Evolutionary conservation across 208 protist species (phyloP).

Genomic region (Acanthamoeba rhysodes): DNA sequence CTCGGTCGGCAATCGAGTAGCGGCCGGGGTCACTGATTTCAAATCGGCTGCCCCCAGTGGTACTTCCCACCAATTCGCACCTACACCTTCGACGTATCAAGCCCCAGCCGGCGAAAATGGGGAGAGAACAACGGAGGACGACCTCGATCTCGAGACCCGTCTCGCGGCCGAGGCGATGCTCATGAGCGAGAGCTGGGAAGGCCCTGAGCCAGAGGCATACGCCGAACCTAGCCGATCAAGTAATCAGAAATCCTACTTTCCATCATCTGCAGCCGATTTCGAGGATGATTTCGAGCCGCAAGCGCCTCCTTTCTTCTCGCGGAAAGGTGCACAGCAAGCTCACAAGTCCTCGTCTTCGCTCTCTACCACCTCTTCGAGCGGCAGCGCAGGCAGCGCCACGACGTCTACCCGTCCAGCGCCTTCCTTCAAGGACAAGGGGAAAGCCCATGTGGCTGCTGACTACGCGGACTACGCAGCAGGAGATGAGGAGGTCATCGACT

Average conservation of each 20-base stretch:
- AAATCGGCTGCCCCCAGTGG: not conserved
- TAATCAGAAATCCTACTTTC: not conserved
- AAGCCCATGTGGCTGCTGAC: not conserved
- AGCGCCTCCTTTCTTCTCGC: not conserved
- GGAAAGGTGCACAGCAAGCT: not conserved
- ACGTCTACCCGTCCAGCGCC: not conserved
- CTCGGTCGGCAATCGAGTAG: not conserved
- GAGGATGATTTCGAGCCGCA: not conserved
- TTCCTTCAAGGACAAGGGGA: not conserved
- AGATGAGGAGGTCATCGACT: constrained; percentile 16
- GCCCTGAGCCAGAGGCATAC: not conserved
- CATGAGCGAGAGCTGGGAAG: not conserved
- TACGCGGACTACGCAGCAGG: not conserved
- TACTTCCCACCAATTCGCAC: not conserved
- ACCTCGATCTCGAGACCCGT: not conserved
- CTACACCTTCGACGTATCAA: not conserved
- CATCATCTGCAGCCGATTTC: not conserved
- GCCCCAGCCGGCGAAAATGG: not conserved
- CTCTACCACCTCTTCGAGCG: not conserved
- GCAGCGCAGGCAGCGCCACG: not conserved
- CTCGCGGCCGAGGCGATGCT: not conserved
- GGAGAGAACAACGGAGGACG: not conserved
- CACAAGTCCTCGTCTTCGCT: not conserved
- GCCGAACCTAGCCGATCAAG: not conserved
- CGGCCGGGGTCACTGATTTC: not conserved